Evolutionary conservation across 495 filamentous ascomycete genomes (phyloP).

Genomic region (Aspergillus wentii): DNA sequence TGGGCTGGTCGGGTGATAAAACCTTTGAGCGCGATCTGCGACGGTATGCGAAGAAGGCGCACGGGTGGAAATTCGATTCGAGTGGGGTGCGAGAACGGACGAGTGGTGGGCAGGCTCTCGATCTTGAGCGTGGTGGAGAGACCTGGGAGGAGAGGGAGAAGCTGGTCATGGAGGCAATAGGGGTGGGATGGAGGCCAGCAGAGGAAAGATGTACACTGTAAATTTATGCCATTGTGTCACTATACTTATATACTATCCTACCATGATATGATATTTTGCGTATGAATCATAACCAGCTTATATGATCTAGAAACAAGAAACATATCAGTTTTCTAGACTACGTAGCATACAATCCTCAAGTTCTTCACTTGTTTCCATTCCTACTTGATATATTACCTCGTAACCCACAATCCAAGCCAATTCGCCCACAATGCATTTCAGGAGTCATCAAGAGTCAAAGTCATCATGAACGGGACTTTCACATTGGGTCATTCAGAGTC

Average conservation of each 20-base stretch:
- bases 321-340: too few species aligned
- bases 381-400: too few species aligned
- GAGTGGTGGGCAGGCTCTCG: conserved; percentile 61
- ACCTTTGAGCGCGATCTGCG: conserved; percentile 89
- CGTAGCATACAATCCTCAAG: too few species aligned
- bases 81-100: conserved; percentile 70
- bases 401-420: too few species aligned
- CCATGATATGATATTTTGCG: too few species aligned
- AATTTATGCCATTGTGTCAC: too few species aligned
- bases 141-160: conserved; percentile 70
- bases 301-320: too few species aligned
- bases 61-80: conserved; percentile 81
- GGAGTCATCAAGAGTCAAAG: not conserved
- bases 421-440: too few species aligned
- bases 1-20: conserved; percentile 83
- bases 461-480: not conserved
- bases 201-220: conserved; percentile 72
- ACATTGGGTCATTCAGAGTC: not conserved
- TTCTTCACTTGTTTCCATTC: too few species aligned
- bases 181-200: conserved; percentile 66
- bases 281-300: too few species aligned
- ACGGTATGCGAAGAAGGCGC: conserved; percentile 68
- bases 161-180: conserved; percentile 74
- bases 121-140: conserved; percentile 51
- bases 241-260: too few species aligned